Conservation (phyloP, 2,329 filamentous ascomycete species). For the Alternaria novae-zelandiae region DNA sequence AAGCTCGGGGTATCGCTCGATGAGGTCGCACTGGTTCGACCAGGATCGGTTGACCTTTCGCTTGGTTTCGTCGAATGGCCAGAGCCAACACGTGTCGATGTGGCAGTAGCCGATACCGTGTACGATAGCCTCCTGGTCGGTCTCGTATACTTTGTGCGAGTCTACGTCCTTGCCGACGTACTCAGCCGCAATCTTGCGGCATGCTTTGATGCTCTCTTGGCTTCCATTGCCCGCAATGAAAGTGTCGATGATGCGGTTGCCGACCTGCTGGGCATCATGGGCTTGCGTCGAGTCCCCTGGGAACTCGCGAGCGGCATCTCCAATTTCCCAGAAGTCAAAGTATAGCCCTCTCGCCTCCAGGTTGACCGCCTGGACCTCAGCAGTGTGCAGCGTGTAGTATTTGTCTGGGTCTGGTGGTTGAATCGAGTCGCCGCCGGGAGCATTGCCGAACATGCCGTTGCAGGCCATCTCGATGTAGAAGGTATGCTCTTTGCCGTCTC, state of each 20-base stretch:
- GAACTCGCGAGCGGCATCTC: constrained; percentile 90
- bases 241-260: constrained; percentile 86
- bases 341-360: constrained; percentile 80
- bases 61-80: constrained; percentile 98
- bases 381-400: constrained; percentile 76
- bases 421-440: constrained; percentile 81
- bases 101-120: constrained; percentile 95
- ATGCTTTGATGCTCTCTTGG: constrained; percentile 76
- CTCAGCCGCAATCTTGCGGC: constrained; percentile 80
- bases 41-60: constrained; percentile 94
- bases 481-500: constrained; percentile 83
- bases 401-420: constrained; percentile 87
- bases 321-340: constrained; percentile 96
- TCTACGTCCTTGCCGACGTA: constrained; percentile 80
- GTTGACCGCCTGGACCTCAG: constrained; percentile 89
- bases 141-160: constrained; percentile 82
- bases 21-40: constrained; percentile 94
- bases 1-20: constrained; percentile 94
- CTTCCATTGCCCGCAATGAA: constrained; percentile 80
- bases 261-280: constrained; percentile 82
- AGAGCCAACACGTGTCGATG: constrained; percentile 98
- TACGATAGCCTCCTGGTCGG: constrained; percentile 75
- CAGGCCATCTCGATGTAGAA: constrained; percentile 99
- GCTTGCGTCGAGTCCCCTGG: constrained; percentile 86
- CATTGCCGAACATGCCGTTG: constrained; percentile 98